A percentile compares a stretch with the other conserved stretches of the same genome.
phyloP scores from a whole-genome alignment of 225 moss, liverwort and hornwort genomes.

The Physcomitrium patens region DNA sequence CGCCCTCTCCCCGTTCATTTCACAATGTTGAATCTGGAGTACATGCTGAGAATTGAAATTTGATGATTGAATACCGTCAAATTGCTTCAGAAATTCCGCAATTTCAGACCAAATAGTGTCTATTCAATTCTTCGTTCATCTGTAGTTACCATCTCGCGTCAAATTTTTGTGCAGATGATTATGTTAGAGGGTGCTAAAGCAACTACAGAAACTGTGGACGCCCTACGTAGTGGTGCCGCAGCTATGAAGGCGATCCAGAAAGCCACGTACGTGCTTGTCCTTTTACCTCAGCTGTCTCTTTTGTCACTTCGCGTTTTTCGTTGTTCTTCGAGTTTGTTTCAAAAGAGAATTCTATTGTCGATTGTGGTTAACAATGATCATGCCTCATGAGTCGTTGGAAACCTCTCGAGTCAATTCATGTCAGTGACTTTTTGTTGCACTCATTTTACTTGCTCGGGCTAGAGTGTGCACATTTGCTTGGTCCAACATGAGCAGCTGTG shows the following conservation, averaged over 20 bases:
- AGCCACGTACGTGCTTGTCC: conserved; percentile 47
- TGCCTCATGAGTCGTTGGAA: background rate
- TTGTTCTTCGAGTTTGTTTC: no score
- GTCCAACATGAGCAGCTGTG: no score
- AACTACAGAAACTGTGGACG: conserved; percentile 69
- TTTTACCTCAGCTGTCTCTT: background rate
- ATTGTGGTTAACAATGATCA: no score
- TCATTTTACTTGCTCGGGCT: no score
- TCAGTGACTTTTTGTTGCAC: no score
- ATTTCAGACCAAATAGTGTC: background rate
- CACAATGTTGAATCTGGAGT: background rate
- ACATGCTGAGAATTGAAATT: background rate
- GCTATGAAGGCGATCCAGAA: conserved; percentile 74
- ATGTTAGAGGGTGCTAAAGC: conserved; percentile 77
- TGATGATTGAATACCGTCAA: background rate
- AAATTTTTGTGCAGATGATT: conserved; percentile 56
- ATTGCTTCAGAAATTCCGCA: no score
- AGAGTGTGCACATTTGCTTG: no score
- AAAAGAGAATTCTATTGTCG: no score
- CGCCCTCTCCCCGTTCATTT: no score
- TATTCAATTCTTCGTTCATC: no score
- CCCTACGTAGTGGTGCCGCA: conserved; percentile 60
- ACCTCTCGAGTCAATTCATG: no score
- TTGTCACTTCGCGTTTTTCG: background rate
- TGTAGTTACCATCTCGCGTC: no score